Evolutionary conservation across 2,329 filamentous ascomycete species (phyloP).

Genomic region (Monilinia fructigena): DNA sequence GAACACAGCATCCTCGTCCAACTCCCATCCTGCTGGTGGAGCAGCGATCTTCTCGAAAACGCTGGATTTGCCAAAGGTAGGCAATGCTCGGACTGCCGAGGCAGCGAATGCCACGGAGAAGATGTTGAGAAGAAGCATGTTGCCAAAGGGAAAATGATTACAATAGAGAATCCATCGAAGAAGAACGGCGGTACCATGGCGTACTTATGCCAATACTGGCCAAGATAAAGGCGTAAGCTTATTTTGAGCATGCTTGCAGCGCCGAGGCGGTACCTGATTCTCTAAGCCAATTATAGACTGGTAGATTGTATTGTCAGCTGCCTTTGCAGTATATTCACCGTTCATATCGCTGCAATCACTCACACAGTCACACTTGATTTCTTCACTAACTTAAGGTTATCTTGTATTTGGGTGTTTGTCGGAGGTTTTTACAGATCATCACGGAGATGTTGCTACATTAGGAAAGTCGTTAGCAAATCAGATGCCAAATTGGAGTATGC

Average conservation of each 20-base stretch:
- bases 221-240: slow-evolving; percentile 17
- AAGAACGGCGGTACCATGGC: slow-evolving; percentile 7
- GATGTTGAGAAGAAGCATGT: slow-evolving; percentile 22
- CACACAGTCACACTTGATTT: neutral
- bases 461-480: slow-evolving; percentile 20
- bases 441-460: slow-evolving; percentile 14
- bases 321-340: slow-evolving; percentile 12
- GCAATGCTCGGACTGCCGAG: slow-evolving; percentile 19
- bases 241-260: slow-evolving; percentile 9
- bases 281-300: slow-evolving; percentile 16
- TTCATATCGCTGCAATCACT: slow-evolving; percentile 4
- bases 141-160: slow-evolving; percentile 19
- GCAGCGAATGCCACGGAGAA: slow-evolving; percentile 21
- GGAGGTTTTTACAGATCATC: neutral
- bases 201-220: slow-evolving; percentile 22
- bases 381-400: slow-evolving; percentile 21
- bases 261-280: slow-evolving; percentile 21
- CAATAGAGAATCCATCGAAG: neutral
- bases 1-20: slow-evolving; percentile 29
- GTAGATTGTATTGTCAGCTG: slow-evolving; percentile 1
- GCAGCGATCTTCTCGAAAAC: slow-evolving; percentile 32
- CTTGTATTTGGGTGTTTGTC: slow-evolving; percentile 8
- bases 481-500: slow-evolving; percentile 6
- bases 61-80: slow-evolving; percentile 27
- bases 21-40: slow-evolving; percentile 35